A percentile compares a stretch with the other conserved stretches of the same genome.
These are phyloP conservation scores for Colletotrichum sp. DNA, from an alignment of 2,329 filamentous ascomycete genomes.

Conservation along the genomic window DNA sequence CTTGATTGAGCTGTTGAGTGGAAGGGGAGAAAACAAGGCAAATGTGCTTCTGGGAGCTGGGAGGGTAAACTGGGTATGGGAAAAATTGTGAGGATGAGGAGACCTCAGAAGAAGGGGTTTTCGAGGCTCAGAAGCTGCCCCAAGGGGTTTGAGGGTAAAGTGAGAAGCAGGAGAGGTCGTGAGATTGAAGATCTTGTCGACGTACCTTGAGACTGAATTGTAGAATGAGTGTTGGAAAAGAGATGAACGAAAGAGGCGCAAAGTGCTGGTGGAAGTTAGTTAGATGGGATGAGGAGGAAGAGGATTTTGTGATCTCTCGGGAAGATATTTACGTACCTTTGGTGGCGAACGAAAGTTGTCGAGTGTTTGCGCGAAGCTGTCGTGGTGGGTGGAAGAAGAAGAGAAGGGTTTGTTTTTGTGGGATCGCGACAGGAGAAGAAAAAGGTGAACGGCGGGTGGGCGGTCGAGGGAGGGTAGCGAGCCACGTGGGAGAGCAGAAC, in stretches of 20 bases:
- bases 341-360: not conserved
- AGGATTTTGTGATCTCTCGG: not conserved
- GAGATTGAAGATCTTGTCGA: not conserved
- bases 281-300: not conserved
- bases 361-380: not conserved
- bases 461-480: not conserved
- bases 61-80: not conserved
- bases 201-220: not conserved
- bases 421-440: not conserved
- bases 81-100: not conserved
- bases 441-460: not conserved
- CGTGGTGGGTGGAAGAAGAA: not conserved
- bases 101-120: not conserved
- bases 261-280: not conserved
- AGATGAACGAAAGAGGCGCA: not conserved
- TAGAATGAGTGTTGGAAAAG: not conserved
- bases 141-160: not conserved
- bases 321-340: not conserved
- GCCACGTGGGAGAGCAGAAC: not conserved
- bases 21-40: not conserved
- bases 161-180: not conserved
- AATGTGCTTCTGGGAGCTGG: not conserved
- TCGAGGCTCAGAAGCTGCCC: not conserved
- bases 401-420: not conserved
- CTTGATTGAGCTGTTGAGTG: not conserved